These are phyloP conservation scores for Coemansia sp. DNA, from an alignment of 192 early-diverging fungal genomes.

Conservation along the genomic window DNA sequence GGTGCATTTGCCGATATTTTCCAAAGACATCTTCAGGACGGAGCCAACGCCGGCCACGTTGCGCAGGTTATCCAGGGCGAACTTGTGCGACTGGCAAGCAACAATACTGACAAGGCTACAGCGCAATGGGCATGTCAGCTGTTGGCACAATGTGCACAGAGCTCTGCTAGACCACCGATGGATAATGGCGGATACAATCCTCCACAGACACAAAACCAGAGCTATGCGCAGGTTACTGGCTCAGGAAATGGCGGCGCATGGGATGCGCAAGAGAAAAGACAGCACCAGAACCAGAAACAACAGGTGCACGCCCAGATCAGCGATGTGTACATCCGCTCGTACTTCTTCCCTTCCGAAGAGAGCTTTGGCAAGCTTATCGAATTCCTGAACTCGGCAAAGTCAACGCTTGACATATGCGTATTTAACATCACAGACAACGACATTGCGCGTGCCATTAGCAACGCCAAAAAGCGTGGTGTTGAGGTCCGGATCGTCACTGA, in stretches of 20 bases:
- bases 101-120: conserved; percentile 29
- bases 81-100: conserved; percentile 35
- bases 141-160: conserved; percentile 25
- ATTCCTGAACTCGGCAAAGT: conserved; percentile 55
- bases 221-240: conserved; percentile 34
- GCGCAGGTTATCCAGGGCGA: conserved; percentile 31
- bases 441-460: conserved; percentile 63
- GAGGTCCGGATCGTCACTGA: conserved; percentile 73
- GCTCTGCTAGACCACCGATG: neutral
- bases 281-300: conserved; percentile 3
- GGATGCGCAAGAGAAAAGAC: conserved; percentile 23
- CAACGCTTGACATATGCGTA: conserved; percentile 68
- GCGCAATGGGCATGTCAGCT: conserved; percentile 51
- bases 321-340: conserved; percentile 43
- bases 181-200: conserved; percentile 27
- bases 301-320: conserved; percentile 5
- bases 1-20: conserved; percentile 44
- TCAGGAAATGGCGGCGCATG: conserved; percentile 19
- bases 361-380: conserved; percentile 59
- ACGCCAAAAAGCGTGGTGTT: conserved; percentile 57
- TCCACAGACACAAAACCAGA: conserved; percentile 16
- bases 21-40: conserved; percentile 35
- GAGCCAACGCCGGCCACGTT: conserved; percentile 19
- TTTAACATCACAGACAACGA: conserved; percentile 77
- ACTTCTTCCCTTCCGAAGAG: conserved; percentile 66